Percentiles rank a stretch among this genome's conserved stretches.
phyloP scores from a whole-genome alignment of 805 yeast genomes.

The Kluyveromyces starmeri region DNA sequence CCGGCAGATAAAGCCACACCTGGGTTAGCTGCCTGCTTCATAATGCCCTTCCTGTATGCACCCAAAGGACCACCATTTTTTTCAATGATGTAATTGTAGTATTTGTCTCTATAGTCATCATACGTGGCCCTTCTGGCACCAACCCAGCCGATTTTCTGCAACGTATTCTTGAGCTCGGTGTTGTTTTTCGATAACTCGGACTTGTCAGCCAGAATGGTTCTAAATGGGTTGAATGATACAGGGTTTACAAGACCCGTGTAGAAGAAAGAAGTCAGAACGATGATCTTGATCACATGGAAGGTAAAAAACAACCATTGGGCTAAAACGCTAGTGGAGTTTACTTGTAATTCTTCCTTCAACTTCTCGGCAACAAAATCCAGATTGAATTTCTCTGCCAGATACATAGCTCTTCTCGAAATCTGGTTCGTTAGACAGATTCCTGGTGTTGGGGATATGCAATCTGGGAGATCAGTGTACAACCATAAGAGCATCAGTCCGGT shows the following conservation, averaged over 20 bases:
- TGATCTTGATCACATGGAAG: slow-evolving; percentile 59
- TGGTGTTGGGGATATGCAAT: slow-evolving; percentile 82
- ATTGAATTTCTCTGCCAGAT: slow-evolving; percentile 28
- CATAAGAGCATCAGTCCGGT: slow-evolving; percentile 41
- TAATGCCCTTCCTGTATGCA: slow-evolving; percentile 67
- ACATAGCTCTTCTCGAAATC: slow-evolving; percentile 31
- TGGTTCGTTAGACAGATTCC: slow-evolving; percentile 73
- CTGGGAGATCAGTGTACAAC: slow-evolving; percentile 94
- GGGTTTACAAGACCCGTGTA: slow-evolving; percentile 79
- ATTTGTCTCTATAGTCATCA: slow-evolving; percentile 61
- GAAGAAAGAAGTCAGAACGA: slow-evolving; percentile 46
- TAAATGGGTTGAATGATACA: slow-evolving; percentile 37
- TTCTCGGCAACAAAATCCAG: slow-evolving; percentile 36
- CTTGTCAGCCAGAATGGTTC: slow-evolving; percentile 25
- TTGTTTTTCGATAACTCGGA: slow-evolving; percentile 24
- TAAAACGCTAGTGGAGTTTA: slow-evolving; percentile 30
- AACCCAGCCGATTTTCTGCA: slow-evolving; percentile 84
- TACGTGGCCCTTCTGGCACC: slow-evolving; percentile 69
- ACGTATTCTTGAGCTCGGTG: slow-evolving; percentile 32
- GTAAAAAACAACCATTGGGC: slow-evolving; percentile 63
- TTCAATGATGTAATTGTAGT: slow-evolving; percentile 55
- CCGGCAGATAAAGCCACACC: slow-evolving; percentile 61
- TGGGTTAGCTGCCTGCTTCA: slow-evolving; percentile 46
- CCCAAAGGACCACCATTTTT: slow-evolving; percentile 66
- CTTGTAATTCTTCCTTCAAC: slow-evolving; percentile 41